Percentiles rank a stretch among this genome's conserved stretches.
These are phyloP conservation scores for Emergomyces orientalis DNA, from an alignment of 2,329 filamentous ascomycete genomes.

Conservation along the genomic window DNA sequence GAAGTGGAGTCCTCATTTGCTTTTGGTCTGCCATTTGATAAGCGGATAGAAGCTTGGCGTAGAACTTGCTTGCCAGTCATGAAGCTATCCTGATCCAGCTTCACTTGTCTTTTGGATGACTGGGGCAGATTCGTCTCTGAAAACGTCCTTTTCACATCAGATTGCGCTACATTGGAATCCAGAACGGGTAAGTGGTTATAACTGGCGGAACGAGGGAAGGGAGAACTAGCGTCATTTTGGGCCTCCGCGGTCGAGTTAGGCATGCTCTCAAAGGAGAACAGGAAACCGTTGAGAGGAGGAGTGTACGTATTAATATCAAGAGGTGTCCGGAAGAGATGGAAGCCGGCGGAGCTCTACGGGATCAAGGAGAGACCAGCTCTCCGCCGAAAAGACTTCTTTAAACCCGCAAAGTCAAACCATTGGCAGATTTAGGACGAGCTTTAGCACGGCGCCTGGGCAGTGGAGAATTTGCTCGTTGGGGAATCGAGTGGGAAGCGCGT, in stretches of 20 bases:
- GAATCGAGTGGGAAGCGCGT: neutral
- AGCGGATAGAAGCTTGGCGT: conserved; percentile 33
- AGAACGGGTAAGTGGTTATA: conserved; percentile 46
- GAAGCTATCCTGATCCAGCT: conserved; percentile 26
- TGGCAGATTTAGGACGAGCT: neutral
- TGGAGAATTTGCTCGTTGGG: neutral
- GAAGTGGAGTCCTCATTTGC: conserved; percentile 30
- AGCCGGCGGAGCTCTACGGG: conserved; percentile 24
- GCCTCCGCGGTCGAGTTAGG: conserved; percentile 23
- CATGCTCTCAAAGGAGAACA: conserved; percentile 24
- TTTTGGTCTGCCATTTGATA: conserved; percentile 22
- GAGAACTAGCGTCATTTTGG: conserved; percentile 16
- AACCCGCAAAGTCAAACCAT: conserved; percentile 5
- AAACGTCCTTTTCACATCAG: conserved; percentile 41
- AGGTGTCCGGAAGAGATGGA: conserved; percentile 11
- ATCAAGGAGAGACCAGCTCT: conserved; percentile 36
- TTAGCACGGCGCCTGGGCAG: neutral
- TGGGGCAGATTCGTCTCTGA: conserved; percentile 40
- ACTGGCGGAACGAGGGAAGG: conserved; percentile 47
- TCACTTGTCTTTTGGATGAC: conserved; percentile 28
- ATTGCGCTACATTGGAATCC: conserved; percentile 24
- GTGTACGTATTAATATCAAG: neutral
- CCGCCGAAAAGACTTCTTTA: conserved; percentile 26
- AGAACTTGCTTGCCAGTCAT: conserved; percentile 35
- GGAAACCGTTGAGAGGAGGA: neutral